These are phyloP conservation scores for Carex arenaria DNA, from an alignment of 202 grass and related monocot genomes.

Conservation along the genomic window DNA sequence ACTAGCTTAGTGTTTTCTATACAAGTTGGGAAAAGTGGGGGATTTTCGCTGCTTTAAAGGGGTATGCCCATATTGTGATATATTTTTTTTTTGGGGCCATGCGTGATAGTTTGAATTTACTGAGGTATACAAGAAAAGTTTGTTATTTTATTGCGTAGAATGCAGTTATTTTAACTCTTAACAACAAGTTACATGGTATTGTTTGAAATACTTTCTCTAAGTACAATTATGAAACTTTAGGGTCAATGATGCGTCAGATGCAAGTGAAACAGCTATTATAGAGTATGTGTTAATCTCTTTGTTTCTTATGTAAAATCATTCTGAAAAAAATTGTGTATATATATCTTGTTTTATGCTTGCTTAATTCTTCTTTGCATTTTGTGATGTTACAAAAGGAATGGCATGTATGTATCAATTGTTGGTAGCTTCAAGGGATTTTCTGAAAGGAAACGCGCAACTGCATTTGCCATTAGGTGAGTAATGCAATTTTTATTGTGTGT, in stretches of 20 bases:
- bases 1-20: neutral
- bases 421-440: slow-evolving; percentile 86
- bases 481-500: slow-evolving; percentile 3
- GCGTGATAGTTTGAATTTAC: neutral
- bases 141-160: neutral
- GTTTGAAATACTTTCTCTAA: neutral
- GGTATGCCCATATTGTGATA: neutral
- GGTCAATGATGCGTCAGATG: slow-evolving; percentile 83
- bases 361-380: slow-evolving; percentile 4
- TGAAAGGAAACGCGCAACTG: slow-evolving; percentile 72
- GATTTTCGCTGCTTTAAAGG: neutral
- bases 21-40: neutral
- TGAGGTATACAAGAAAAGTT: neutral
- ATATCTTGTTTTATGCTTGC: slow-evolving; percentile 11
- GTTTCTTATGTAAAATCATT: slow-evolving; percentile 15
- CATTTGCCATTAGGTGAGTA: slow-evolving; percentile 62
- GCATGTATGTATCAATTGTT: slow-evolving; percentile 68
- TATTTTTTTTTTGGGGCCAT: neutral
- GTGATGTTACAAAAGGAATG: slow-evolving; percentile 60
- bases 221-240: slow-evolving; percentile 35
- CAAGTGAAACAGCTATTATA: slow-evolving; percentile 67
- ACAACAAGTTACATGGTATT: neutral
- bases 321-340: neutral
- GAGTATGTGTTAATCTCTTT: slow-evolving; percentile 40
- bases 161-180: neutral